These are phyloP conservation scores for Pestalotiopsis sp. DNA, from an alignment of 2,329 filamentous ascomycete species.

Conservation along the genomic window DNA sequence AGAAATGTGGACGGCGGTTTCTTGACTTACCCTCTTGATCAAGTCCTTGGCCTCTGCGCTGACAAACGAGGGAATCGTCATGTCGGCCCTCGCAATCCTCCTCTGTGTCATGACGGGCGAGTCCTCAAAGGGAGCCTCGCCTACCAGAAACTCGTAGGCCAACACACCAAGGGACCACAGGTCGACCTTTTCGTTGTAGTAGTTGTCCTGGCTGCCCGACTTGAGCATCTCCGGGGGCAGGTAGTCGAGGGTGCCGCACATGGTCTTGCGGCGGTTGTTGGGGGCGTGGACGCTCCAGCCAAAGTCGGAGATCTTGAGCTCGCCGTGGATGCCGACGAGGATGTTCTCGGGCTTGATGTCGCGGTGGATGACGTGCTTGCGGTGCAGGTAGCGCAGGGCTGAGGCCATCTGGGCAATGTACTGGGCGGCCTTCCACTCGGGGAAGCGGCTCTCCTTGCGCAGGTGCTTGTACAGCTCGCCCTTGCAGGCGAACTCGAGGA, in stretches of 20 bases:
- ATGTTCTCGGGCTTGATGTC: conserved; percentile 99
- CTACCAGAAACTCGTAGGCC: conserved; percentile 94
- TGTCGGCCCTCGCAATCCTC: conserved; percentile 85
- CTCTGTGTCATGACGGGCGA: conserved; percentile 92
- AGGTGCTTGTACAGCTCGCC: conserved; percentile 89
- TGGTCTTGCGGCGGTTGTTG: conserved; percentile 89
- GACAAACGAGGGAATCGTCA: conserved; percentile 89
- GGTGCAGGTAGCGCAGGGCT: conserved; percentile 86
- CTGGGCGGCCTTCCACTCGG: conserved; percentile 84
- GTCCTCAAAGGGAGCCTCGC: conserved; percentile 96
- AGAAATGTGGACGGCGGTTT: neutral
- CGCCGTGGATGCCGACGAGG: conserved; percentile 90
- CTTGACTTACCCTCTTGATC: conserved; percentile 76
- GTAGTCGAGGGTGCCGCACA: conserved; percentile 97
- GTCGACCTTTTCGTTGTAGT: conserved; percentile 93
- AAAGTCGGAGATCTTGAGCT: conserved; percentile 98
- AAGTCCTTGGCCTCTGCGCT: conserved; percentile 88
- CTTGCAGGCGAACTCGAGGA: conserved; percentile 83
- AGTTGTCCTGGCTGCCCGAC: conserved; percentile 79
- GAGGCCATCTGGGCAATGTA: conserved; percentile 92
- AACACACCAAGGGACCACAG: conserved; percentile 94
- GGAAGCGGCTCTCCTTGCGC: conserved; percentile 76
- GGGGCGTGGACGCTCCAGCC: conserved; percentile 98
- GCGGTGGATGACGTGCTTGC: conserved; percentile 95
- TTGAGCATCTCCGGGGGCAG: conserved; percentile 97